Percentiles rank a stretch among this genome's conserved stretches.
Evolutionary conservation across 2,329 filamentous ascomycete genomes (phyloP).

Genomic region (Huntiella bhutanensis): DNA sequence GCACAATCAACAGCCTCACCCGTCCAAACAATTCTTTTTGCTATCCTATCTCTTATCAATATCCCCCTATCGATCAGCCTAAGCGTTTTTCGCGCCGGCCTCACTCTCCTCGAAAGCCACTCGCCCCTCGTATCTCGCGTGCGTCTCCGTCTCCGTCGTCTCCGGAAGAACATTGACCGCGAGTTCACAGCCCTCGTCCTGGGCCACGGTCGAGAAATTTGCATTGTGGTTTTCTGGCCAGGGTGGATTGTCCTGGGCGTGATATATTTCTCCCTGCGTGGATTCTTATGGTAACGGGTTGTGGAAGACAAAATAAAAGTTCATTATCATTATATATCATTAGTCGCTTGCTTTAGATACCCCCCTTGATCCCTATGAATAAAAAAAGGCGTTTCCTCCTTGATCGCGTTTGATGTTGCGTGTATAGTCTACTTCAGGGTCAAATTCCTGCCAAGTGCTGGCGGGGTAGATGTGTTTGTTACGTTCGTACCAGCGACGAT

Average conservation of each 20-base stretch:
- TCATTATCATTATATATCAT: background rate
- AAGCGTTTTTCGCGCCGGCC: background rate
- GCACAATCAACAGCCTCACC: background rate
- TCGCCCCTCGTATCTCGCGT: background rate
- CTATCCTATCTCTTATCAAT: background rate
- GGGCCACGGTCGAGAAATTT: conserved; percentile 28
- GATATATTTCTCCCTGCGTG: background rate
- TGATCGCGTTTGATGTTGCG: conserved; percentile 61
- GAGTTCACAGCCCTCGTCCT: conserved; percentile 34
- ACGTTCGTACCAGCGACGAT: conserved; percentile 87
- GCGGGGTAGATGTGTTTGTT: conserved; percentile 98
- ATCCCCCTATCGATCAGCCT: background rate
- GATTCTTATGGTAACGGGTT: background rate
- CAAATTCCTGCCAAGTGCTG: conserved; percentile 89
- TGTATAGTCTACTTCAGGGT: conserved; percentile 71
- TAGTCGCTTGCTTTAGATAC: background rate
- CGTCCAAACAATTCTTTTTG: background rate
- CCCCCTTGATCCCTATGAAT: conserved; percentile 23
- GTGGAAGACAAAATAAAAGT: background rate
- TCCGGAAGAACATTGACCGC: conserved; percentile 18
- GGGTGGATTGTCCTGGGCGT: conserved; percentile 31
- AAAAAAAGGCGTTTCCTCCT: conserved; percentile 88
- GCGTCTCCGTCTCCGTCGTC: background rate
- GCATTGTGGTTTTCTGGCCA: conserved; percentile 36
- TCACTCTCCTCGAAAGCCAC: background rate